Base-by-base conservation (phyloP, 495 filamentous ascomycete genomes). In the Penicillium flavigenum region DNA sequence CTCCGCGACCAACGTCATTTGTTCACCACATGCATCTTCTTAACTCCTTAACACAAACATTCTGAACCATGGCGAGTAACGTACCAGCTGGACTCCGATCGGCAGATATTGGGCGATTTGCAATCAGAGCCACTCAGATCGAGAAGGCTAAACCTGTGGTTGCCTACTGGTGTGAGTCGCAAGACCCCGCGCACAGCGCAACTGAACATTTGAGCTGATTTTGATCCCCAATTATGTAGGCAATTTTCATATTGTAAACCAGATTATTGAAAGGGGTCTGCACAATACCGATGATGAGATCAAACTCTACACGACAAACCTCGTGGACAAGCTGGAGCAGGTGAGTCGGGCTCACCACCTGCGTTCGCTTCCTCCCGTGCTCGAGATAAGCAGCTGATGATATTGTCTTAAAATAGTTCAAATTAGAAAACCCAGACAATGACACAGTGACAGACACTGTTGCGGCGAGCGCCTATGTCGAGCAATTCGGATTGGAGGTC, bases 281-380 rank as follows among this genome's bases (percentile, higher is more conserved):
- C 95, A 98, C 69, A 82, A 77, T 22, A 73, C 78, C 51, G 87
- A 92, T 67, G 81, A 86, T 41, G 92, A 94, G 63, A 83, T 85
- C 56, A 85, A 86, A 54, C 63, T 74, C 44, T 98, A 92, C 68
- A 96, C 92, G 2, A 89, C 85, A 24, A 77, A 76, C 22, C 77
- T 98, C 60, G 91, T 99, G 86, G 92, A 96, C 62, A 94, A 92
- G 73, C 79, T 98, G 55, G 94, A 98, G 71, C 76, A 85, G 76
- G 89, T 91, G 76, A 56, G 78, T 55, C 12, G 27, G 34, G n/a
- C 36, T 8, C n/a, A 17, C 52, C 38, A 36, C 34, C 14, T 7
- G 2, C 26, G 22, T 41, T 41, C 34, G 14, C 45, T 29, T 6
- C 26, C 14, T 16, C n/a, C 36, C 34, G 27, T 19, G 17, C 10